Percentiles rank a stretch among this genome's conserved stretches.
These are phyloP conservation scores for Quercus glauca DNA, from an alignment of 306 rosid genomes.

Conservation along the genomic window DNA sequence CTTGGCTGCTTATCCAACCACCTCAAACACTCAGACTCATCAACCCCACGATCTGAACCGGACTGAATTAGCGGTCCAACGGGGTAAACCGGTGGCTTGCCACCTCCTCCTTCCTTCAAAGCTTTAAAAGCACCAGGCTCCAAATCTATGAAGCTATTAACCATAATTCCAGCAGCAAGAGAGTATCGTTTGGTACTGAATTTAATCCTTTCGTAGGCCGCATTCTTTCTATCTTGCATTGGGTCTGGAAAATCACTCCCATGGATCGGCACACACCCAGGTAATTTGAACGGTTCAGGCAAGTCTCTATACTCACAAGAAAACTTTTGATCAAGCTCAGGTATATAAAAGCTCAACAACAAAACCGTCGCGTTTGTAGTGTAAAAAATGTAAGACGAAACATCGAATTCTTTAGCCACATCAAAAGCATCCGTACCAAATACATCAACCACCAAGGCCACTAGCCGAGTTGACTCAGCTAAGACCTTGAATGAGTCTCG, in stretches of 20 bases:
- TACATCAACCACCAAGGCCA: conserved; percentile 15
- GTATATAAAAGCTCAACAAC: conserved; percentile 19
- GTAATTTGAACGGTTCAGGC: conserved; percentile 18
- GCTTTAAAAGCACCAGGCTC: conserved; percentile 20
- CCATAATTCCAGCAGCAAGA: conserved; percentile 16
- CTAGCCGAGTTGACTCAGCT: conserved; percentile 18
- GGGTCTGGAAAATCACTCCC: conserved; percentile 5
- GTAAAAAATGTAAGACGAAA: conserved; percentile 7
- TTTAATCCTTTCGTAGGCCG: neutral
- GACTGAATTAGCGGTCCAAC: conserved; percentile 9
- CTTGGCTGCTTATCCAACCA: conserved; percentile 30
- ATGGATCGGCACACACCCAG: conserved; percentile 20
- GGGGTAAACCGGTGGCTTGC: conserved; percentile 17
- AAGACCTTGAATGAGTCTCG: conserved; percentile 9
- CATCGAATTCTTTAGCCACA: conserved; percentile 15
- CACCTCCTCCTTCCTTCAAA: neutral
- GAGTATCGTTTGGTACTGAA: neutral
- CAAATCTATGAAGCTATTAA: conserved; percentile 12
- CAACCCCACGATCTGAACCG: neutral
- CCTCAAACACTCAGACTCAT: neutral
- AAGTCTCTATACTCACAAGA: conserved; percentile 17
- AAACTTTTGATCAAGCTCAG: conserved; percentile 14
- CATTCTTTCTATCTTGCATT: conserved; percentile 14
- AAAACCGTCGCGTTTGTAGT: conserved; percentile 5
- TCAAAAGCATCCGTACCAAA: conserved; percentile 18